phyloP scores from a whole-genome alignment of 1,139 yeast species.

The Tardiomyces depauwii region DNA sequence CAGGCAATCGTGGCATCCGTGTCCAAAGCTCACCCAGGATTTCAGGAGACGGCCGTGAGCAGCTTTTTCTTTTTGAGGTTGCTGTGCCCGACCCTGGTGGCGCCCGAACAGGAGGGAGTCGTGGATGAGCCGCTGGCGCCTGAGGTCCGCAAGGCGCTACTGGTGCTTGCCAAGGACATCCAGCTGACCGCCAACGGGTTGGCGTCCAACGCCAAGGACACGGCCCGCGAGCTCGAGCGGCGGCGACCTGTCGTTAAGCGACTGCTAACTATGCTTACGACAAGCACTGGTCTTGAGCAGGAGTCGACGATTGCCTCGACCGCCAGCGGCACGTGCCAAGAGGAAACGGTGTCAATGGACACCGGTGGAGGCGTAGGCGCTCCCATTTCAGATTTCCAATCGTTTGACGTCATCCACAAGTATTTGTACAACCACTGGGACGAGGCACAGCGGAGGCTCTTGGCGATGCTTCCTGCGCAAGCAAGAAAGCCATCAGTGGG shows the following conservation, averaged over 20 bases:
- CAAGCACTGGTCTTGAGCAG: neutral
- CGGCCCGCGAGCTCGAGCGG: conserved; percentile 20
- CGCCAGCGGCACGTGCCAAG: neutral
- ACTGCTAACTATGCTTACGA: neutral
- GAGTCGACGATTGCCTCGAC: neutral
- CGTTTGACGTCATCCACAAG: conserved; percentile 34
- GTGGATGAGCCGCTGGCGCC: conserved; percentile 17
- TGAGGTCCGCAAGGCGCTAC: conserved; percentile 51
- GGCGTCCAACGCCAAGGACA: conserved; percentile 45
- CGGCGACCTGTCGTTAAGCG: conserved; percentile 14
- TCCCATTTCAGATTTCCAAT: neutral
- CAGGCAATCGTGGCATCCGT: conserved; percentile 50
- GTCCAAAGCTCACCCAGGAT: conserved; percentile 45
- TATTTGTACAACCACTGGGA: conserved; percentile 53
- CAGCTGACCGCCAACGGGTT: conserved; percentile 81
- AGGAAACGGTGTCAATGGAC: conserved; percentile 1
- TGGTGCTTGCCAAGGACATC: conserved; percentile 66
- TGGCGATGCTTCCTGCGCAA: too few relatives aligned
- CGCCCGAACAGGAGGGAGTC: conserved; percentile 53
- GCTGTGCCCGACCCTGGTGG: conserved; percentile 79
- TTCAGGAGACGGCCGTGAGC: conserved; percentile 47
- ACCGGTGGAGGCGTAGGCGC: neutral
- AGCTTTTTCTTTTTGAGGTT: conserved; percentile 75
- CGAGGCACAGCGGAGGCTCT: conserved; percentile 27
- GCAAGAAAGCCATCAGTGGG: too few relatives aligned